Conservation (phyloP, 805 yeast genomes). For the Pichia heedii region DNA sequence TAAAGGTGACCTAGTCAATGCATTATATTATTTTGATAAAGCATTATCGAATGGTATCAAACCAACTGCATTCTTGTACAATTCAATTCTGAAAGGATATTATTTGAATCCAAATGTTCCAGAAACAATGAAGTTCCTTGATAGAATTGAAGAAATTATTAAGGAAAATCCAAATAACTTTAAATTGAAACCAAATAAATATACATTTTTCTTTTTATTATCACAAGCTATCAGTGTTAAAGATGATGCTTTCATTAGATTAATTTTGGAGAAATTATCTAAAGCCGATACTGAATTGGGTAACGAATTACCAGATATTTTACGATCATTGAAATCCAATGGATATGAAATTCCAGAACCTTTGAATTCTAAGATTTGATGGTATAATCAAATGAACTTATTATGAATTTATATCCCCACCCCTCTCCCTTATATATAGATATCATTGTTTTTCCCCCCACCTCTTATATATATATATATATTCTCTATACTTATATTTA, state of each 20-base stretch:
- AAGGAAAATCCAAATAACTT: slow-evolving; percentile 13
- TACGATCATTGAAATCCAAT: slow-evolving; percentile 16
- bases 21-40: slow-evolving; percentile 32
- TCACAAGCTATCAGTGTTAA: slow-evolving; percentile 28
- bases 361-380: neutral
- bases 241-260: slow-evolving; percentile 27
- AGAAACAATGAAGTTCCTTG: slow-evolving; percentile 34
- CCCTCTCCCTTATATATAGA: no score
- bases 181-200: slow-evolving; percentile 34
- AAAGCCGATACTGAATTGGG: slow-evolving; percentile 30
- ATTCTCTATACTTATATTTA: no score
- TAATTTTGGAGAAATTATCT: slow-evolving; percentile 32
- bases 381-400: neutral
- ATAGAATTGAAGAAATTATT: slow-evolving; percentile 21
- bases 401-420: no score
- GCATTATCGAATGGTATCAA: slow-evolving; percentile 27
- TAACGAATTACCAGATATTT: slow-evolving; percentile 29
- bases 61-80: slow-evolving; percentile 32
- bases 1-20: slow-evolving; percentile 33
- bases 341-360: slow-evolving; percentile 17
- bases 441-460: no score
- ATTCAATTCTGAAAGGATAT: slow-evolving; percentile 43
- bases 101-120: slow-evolving; percentile 25
- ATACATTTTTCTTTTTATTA: slow-evolving; percentile 40
- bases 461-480: no score